Conservation (phyloP, 495 filamentous ascomycete species). For the Xylaria curta region DNA sequence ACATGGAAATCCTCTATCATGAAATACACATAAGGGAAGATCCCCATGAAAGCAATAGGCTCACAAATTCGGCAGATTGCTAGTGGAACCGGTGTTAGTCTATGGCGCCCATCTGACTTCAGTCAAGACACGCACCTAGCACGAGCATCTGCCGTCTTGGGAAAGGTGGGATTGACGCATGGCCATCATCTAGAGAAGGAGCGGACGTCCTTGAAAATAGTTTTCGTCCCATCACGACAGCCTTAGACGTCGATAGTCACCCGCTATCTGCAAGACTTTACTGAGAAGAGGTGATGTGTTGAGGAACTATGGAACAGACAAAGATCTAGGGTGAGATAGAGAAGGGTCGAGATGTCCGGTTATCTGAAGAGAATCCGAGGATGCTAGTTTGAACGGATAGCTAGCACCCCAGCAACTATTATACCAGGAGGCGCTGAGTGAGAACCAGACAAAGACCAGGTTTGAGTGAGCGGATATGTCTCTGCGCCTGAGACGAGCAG, state of each 20-base stretch:
- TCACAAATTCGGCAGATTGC: constrained; percentile 95
- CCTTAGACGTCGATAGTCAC: constrained; percentile 15
- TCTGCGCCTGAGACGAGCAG: constrained; percentile 20
- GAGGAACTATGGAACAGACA: constrained; percentile 2
- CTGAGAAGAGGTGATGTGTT: not conserved
- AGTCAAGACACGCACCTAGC: constrained; percentile 61
- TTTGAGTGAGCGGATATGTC: constrained; percentile 19
- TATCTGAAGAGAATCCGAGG: not conserved
- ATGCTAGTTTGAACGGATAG: constrained; percentile 15
- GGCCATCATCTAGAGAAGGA: constrained; percentile 28
- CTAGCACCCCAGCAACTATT: not conserved
- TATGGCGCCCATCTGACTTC: constrained; percentile 14
- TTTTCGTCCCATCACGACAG: constrained; percentile 35
- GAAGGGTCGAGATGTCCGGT: not conserved
- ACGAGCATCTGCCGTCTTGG: constrained; percentile 71
- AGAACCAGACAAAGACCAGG: constrained; percentile 13
- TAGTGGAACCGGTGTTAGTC: constrained; percentile 53
- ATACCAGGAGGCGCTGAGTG: constrained; percentile 11
- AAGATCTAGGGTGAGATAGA: not conserved
- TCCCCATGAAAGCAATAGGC: constrained; percentile 99
- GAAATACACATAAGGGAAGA: constrained; percentile 98
- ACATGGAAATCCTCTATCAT: constrained; percentile 95
- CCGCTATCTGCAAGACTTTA: constrained; percentile 32
- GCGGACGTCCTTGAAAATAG: constrained; percentile 31
- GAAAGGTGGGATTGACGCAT: constrained; percentile 48